Evolutionary conservation across 1,139 yeast species (phyloP).

Genomic region (Debaryomyces fabryi): DNA sequence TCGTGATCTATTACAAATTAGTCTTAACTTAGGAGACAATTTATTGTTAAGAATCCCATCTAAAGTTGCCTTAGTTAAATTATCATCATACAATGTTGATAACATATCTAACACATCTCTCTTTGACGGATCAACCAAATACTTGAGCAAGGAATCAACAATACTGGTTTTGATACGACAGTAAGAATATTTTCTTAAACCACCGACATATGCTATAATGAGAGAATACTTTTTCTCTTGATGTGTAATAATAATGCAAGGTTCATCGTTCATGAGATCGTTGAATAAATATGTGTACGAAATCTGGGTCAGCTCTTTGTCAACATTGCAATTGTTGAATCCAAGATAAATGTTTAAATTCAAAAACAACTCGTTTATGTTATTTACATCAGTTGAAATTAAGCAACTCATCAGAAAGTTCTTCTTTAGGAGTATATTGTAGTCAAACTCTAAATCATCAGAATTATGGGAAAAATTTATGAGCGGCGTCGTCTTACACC

Average conservation of each 20-base stretch:
- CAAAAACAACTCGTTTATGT: slow-evolving; percentile 37
- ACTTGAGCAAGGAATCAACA: slow-evolving; percentile 28
- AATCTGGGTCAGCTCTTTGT: slow-evolving; percentile 15
- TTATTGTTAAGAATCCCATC: slow-evolving; percentile 54
- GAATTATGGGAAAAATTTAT: slow-evolving; percentile 5
- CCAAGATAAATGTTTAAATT: slow-evolving; percentile 41
- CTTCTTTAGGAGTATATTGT: slow-evolving; percentile 35
- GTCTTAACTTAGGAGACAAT: slow-evolving; percentile 49
- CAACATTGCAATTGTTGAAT: slow-evolving; percentile 23
- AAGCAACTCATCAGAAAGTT: slow-evolving; percentile 41
- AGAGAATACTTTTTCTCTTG: slow-evolving; percentile 28
- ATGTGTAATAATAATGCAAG: slow-evolving; percentile 39
- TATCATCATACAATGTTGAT: not conserved
- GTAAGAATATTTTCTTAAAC: slow-evolving; percentile 44
- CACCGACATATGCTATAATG: slow-evolving; percentile 44
- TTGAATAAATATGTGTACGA: slow-evolving; percentile 27
- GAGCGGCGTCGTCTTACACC: not conserved
- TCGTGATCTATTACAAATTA: slow-evolving; percentile 52
- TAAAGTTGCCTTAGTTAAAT: slow-evolving; percentile 50
- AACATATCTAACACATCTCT: slow-evolving; percentile 20
- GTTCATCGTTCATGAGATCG: slow-evolving; percentile 26
- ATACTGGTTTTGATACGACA: slow-evolving; percentile 42
- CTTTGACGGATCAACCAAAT: slow-evolving; percentile 24
- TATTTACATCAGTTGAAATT: slow-evolving; percentile 39
- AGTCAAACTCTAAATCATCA: slow-evolving; percentile 31